phyloP scores from a whole-genome alignment of 202 grass and related monocot genomes.

The Musa balbisiana region DNA sequence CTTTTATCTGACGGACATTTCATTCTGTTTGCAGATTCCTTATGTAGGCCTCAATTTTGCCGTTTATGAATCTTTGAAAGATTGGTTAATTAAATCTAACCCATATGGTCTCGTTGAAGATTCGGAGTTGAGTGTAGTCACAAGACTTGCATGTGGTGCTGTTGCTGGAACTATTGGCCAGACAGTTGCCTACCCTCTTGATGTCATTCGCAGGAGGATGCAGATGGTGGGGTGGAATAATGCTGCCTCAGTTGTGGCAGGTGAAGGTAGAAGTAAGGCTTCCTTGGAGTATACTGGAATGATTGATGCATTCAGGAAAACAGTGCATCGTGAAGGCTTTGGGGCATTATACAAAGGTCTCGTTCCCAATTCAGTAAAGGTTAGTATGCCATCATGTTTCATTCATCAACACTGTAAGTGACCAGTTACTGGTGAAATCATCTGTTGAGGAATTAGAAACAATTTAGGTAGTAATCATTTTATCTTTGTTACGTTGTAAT shows the following conservation, averaged over 20 bases:
- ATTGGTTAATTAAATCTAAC: constrained; percentile 58
- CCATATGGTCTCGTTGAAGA: constrained; percentile 48
- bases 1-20: constrained; percentile 8
- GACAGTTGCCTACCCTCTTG: constrained; percentile 94
- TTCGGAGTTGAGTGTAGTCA: constrained; percentile 59
- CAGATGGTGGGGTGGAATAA: constrained; percentile 98
- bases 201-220: constrained; percentile 93
- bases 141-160: constrained; percentile 86
- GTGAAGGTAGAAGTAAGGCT: constrained; percentile 41
- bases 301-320: constrained; percentile 90
- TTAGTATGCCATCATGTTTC: background rate
- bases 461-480: background rate
- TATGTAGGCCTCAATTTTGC: constrained; percentile 97
- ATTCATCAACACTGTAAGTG: background rate
- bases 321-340: constrained; percentile 73
- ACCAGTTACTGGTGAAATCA: no score
- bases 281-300: constrained; percentile 81
- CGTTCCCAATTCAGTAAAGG: constrained; percentile 71
- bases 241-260: constrained; percentile 68
- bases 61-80: constrained; percentile 87
- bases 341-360: constrained; percentile 96
- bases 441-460: no score
- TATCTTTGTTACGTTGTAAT: background rate
- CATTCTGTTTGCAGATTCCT: constrained; percentile 48
- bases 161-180: constrained; percentile 84